Base-by-base conservation (phyloP, 768 basidiomycete species). In the Tricholoma sp. region DNA sequence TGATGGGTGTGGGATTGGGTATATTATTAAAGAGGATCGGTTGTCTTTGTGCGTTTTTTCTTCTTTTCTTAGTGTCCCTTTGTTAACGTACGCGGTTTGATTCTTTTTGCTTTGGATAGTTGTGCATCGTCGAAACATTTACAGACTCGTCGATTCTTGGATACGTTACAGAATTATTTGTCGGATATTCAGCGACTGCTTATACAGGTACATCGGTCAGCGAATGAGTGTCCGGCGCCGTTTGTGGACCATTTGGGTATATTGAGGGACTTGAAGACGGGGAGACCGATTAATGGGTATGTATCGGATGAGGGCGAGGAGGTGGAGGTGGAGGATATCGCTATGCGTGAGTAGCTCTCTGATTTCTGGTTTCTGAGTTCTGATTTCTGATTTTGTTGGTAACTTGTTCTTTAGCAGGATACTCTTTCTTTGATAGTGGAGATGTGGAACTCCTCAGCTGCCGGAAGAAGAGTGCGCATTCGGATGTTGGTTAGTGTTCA, bases 11-110 rank as follows among this genome's bases (percentile, higher is more conserved):
- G 96, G 96, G 4, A 88, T 98, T 59, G 96, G 96, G 18, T 99
- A 98, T 67, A 99, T 99, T 70, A 98, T 99, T 79, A 98, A 98
- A 72, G 94, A 97, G 62, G 88, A 95, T 59, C 88, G 87, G 2
- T 81, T 96, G 52, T 91, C 89, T 14, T 77, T 97, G 88, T 91
- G 71, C 22, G 85, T 16, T 29, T n/a, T n/a, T n/a, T n/a, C n/a
- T 34, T 12, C 47, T 50, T 31, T 56, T 14, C 32, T 41, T 54
- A 21, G 4, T 34, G 54, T 58, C 58, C 45, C 41, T 32, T 27
- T 21, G n/a, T n/a, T n/a, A n/a, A n/a, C n/a, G n/a, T n/a, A n/a
- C n/a, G n/a, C n/a, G n/a, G n/a, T n/a, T 32, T 55, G 9, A 39
- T 41, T 50, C 45, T 27, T 37, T 5, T 27, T n/a, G n/a, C n/a